phyloP scores from a whole-genome alignment of 352 stramenopile species.

The Phytopythium ostracodes region DNA sequence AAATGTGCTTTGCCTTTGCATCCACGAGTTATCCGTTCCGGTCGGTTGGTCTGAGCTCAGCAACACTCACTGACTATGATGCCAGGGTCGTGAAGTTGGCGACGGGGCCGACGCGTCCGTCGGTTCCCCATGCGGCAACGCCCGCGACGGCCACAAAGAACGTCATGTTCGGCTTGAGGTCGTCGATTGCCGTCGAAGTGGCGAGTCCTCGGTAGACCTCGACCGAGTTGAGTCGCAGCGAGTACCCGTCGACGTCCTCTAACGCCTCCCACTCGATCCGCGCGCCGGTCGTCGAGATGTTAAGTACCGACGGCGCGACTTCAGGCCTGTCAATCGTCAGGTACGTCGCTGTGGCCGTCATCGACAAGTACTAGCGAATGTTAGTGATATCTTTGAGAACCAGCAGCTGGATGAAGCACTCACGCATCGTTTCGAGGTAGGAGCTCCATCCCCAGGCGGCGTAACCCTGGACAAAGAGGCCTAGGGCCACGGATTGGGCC shows the following conservation, averaged over 20 bases:
- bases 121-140: constrained; percentile 54
- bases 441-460: constrained; percentile 67
- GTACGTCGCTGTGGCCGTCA: constrained; percentile 46
- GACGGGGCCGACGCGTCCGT: constrained; percentile 45
- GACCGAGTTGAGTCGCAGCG: constrained; percentile 67
- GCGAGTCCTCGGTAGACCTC: constrained; percentile 62
- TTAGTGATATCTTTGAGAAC: neutral
- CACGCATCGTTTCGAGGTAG: constrained; percentile 64
- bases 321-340: constrained; percentile 42
- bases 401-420: constrained; percentile 11
- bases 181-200: constrained; percentile 29
- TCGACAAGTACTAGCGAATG: neutral
- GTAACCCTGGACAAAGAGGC: constrained; percentile 72
- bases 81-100: constrained; percentile 67
- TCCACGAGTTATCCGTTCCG: too few relatives aligned
- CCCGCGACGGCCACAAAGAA: constrained; percentile 74
- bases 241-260: constrained; percentile 56
- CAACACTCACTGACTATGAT: constrained; percentile 3
- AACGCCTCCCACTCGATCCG: constrained; percentile 52
- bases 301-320: constrained; percentile 22
- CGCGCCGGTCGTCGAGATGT: constrained; percentile 35
- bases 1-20: too few relatives aligned
- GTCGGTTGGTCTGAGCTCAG: neutral
- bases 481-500: constrained; percentile 48
- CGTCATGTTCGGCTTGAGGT: constrained; percentile 56